These are phyloP conservation scores for Phoma herbarum DNA, from an alignment of 2,329 filamentous ascomycete genomes.

Conservation along the genomic window DNA sequence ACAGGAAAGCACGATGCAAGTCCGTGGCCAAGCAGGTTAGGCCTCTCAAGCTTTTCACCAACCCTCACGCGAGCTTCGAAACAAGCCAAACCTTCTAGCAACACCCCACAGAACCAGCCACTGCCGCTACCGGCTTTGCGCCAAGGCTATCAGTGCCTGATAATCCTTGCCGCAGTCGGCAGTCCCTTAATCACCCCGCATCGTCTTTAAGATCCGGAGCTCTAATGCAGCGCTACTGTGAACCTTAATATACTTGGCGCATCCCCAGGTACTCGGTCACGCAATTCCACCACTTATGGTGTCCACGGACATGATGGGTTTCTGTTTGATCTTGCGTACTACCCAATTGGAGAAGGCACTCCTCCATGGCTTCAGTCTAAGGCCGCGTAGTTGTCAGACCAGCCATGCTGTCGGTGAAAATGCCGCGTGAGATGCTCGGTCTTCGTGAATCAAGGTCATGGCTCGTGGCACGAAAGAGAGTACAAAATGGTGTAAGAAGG, in stretches of 20 bases:
- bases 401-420: conserved; percentile 8
- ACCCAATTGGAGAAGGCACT: not conserved
- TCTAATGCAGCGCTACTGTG: conserved; percentile 3
- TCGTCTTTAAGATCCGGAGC: conserved; percentile 1
- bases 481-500: not conserved
- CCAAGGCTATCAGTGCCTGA: conserved; percentile 4
- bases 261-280: not conserved
- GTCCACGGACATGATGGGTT: not conserved
- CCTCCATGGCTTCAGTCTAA: conserved; percentile 1
- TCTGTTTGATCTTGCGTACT: conserved; percentile 7
- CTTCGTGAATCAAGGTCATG: not conserved
- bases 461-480: not conserved
- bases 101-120: not conserved
- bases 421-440: conserved; percentile 1
- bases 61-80: conserved; percentile 5
- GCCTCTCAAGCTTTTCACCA: conserved; percentile 13
- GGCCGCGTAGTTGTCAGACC: not conserved
- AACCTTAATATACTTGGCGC: conserved; percentile 13
- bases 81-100: not conserved
- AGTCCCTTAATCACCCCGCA: conserved; percentile 10
- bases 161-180: conserved; percentile 12
- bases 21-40: not conserved
- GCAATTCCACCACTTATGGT: conserved; percentile 18
- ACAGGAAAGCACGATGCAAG: not conserved
- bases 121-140: conserved; percentile 7